phyloP scores from a whole-genome alignment of 345 rosid species.

The Moricandia moricandioides region DNA sequence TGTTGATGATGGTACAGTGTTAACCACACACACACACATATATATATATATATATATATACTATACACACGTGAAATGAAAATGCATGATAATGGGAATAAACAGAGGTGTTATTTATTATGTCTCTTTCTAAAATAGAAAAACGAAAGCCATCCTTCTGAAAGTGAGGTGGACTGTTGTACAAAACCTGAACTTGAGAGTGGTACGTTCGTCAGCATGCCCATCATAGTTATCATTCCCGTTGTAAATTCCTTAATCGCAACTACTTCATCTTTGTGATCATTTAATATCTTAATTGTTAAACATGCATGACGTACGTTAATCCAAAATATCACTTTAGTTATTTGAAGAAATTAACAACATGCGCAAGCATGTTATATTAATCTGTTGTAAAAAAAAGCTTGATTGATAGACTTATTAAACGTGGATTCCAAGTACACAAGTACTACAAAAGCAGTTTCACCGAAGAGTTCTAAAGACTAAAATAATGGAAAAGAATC shows the following conservation, averaged over 20 bases:
- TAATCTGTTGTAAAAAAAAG: neutral
- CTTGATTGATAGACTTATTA: neutral
- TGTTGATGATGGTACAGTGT: constrained; percentile 21
- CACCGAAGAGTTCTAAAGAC: too few relatives aligned
- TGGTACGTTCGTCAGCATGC: constrained; percentile 32
- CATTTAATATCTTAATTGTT: neutral
- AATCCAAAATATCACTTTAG: neutral
- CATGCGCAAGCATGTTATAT: neutral
- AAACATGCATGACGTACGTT: neutral
- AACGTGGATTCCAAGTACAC: neutral
- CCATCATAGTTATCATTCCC: constrained; percentile 24
- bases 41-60: neutral
- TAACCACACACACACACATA: neutral
- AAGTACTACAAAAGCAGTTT: neutral
- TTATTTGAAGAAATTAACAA: neutral
- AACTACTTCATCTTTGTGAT: neutral
- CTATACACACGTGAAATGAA: constrained; percentile 3
- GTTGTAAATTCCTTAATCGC: neutral
- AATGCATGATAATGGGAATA: constrained; percentile 23
- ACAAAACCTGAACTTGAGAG: constrained; percentile 17
- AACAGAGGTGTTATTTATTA: constrained; percentile 19
- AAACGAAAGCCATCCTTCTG: constrained; percentile 34
- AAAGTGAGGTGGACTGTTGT: constrained; percentile 34
- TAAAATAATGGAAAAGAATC: too few relatives aligned
- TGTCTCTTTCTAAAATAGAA: constrained; percentile 33